Base-by-base conservation (phyloP, 768 basidiomycete genomes). In the Lactarius sanguifluus region DNA sequence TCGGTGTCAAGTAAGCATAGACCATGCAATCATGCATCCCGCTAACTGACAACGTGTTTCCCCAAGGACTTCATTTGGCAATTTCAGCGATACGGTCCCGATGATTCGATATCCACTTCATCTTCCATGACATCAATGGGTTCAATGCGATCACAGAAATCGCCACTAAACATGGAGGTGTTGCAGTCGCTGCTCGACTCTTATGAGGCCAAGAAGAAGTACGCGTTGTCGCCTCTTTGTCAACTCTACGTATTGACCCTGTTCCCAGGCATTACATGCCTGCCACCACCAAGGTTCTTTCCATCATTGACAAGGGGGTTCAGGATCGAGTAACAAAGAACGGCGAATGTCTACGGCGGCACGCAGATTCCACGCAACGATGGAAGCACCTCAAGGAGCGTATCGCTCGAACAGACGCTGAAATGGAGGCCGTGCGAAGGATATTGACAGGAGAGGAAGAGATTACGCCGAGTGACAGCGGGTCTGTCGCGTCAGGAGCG, bases 281-380 rank as follows among this genome's bases (percentile, higher is more conserved):
- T 1, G 94, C 94, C 43, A 92, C 92, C 4, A 90, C 88, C 8
- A 95, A 96, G 74, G 95, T 96, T 57, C 82, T 98, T 30, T 86
- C 90, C 30, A 95, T 97, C 71, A 90, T 98, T 72, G 94, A 94
- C 75, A 97, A 94, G 76, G 95, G 95, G 30, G 91, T 98, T 34
- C 86, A 86, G 64, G 95, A 97, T 69, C 86, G 96, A 63, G 89
- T 94, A 6, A 98, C 96, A 25, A 96, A 94, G 84, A 98, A 98
- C 69, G 96, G 96, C 1, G 96, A 98, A 79, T 94, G 94, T 40
- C 78, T 98, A 58, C 84, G 96, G 67, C 82, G 94, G 71, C 92
- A 93, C 74, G 90, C 91, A 2, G 96, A 97, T 72, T 93, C 93
- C 68, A 90, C 89, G 23, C 86, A 90, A 70, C 83, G 93, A 58